Conservation (phyloP, 371 early-diverging fungal genomes). For the Mortierella sp. region DNA sequence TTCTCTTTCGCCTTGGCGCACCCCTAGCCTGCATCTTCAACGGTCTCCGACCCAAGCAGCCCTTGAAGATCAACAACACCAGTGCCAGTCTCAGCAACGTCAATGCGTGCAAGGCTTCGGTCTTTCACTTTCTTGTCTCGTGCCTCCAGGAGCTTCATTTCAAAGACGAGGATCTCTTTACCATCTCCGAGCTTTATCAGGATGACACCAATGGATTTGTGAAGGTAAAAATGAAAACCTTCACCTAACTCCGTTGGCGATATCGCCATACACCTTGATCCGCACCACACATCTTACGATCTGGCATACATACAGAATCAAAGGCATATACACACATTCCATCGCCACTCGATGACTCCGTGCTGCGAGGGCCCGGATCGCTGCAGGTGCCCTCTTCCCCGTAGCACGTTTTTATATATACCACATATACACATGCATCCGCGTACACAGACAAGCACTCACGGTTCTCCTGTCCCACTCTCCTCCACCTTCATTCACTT, state of each 20-base stretch:
- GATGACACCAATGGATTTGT: constrained; percentile 97
- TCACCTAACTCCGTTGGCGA: not conserved
- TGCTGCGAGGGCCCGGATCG: constrained; percentile 1
- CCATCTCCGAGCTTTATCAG: constrained; percentile 89
- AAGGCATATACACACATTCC: not conserved
- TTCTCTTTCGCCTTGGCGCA: constrained; percentile 89
- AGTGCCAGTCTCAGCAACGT: constrained; percentile 69
- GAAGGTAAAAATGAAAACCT: constrained; percentile 82
- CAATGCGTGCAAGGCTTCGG: constrained; percentile 85
- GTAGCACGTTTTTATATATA: not conserved
- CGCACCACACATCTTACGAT: not conserved
- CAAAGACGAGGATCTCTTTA: constrained; percentile 83
- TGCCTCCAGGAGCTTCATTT: constrained; percentile 75
- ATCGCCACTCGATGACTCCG: no score
- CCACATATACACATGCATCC: not conserved
- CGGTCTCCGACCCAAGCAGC: constrained; percentile 59
- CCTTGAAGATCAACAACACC: constrained; percentile 61
- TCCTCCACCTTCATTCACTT: no score
- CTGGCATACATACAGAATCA: not conserved
- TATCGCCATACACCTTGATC: not conserved
- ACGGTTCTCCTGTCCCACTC: no score
- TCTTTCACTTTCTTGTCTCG: constrained; percentile 82
- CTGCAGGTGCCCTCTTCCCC: not conserved
- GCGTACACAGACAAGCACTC: no score
- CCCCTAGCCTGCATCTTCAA: constrained; percentile 69